Evolutionary conservation across 2,329 filamentous ascomycete species (phyloP).

Genomic region (Fusarium clavum): DNA sequence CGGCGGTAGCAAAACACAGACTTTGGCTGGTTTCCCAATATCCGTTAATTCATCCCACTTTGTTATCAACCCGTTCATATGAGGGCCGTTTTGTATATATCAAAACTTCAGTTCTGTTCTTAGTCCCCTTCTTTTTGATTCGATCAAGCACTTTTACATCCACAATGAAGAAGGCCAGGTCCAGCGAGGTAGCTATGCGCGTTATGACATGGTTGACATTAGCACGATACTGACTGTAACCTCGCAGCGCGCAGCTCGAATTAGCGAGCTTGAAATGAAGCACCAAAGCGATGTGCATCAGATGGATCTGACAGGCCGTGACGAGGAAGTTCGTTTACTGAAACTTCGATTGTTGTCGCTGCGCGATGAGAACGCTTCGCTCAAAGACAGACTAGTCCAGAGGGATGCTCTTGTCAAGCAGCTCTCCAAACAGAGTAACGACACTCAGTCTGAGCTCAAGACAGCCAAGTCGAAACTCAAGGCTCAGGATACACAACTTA

Average conservation of each 20-base stretch:
- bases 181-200: constrained; percentile 46
- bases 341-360: constrained; percentile 77
- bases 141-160: neutral
- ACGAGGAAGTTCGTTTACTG: constrained; percentile 78
- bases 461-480: constrained; percentile 56
- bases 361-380: constrained; percentile 77
- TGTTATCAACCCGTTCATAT: constrained; percentile 4
- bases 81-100: constrained; percentile 11
- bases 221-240: constrained; percentile 34
- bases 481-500: constrained; percentile 60
- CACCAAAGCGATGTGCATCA: constrained; percentile 75
- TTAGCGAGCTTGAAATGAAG: constrained; percentile 73
- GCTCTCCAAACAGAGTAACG: constrained; percentile 55
- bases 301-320: constrained; percentile 75
- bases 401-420: constrained; percentile 69
- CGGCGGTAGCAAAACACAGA: constrained; percentile 46
- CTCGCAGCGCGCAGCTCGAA: constrained; percentile 57
- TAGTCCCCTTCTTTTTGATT: neutral
- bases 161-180: constrained; percentile 46
- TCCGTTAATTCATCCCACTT: constrained; percentile 30
- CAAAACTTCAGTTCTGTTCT: neutral
- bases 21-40: neutral
- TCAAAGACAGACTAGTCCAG: constrained; percentile 72
- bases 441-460: constrained; percentile 57
- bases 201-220: constrained; percentile 38